Base-by-base conservation (phyloP, 2,329 filamentous ascomycete species). In the Fusarium sp. region DNA sequence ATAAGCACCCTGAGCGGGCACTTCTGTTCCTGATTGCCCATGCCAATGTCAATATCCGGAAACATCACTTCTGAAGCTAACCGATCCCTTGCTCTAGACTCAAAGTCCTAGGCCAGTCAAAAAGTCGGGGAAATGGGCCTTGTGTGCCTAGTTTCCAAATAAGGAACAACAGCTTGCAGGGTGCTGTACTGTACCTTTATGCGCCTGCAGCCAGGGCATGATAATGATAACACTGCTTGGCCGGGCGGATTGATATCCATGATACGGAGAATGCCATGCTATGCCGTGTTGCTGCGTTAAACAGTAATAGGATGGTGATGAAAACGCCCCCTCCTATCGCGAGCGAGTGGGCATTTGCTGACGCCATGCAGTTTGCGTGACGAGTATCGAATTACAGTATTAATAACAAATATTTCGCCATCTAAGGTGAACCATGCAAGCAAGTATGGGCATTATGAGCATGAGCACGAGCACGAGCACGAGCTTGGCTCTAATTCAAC, bases 341-440 rank as follows among this genome's bases (percentile, higher is more conserved):
- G 71, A 72, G 67, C 56, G 57, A 59, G 38, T 24, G 49, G 64
- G 48, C 28, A 29, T 54, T 52, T 52, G 57, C 69, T 73, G 66
- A 74, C 71, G 71, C 64, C 69, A 74, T 71, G 31, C 33, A 31
- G 28, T 42, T 62, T 60, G 28, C 47, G 31, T 38, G 13, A 35
- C 39, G 13, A 50, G 21, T 18, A 28, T 37, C 8, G 29, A 33
- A 41, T 57, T 49, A 31, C 48, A 56, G 49, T 59, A 66, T 44
- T 24, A 52, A 53, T 43, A 42, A 29, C 48, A 48, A n/a, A 46
- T 56, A 69, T 73, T 70, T 47, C 68, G 53, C 70, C 70, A 73
- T 72, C 57, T 39, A 38, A 44, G 33, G 28, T 49, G 13, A 50
- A 29, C 33, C 33, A 42, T 31, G 44, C 35, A 43, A 35, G 21